Evolutionary conservation across 306 rosid genomes (phyloP).

Genomic region (Vigna reflexopilosa): DNA sequence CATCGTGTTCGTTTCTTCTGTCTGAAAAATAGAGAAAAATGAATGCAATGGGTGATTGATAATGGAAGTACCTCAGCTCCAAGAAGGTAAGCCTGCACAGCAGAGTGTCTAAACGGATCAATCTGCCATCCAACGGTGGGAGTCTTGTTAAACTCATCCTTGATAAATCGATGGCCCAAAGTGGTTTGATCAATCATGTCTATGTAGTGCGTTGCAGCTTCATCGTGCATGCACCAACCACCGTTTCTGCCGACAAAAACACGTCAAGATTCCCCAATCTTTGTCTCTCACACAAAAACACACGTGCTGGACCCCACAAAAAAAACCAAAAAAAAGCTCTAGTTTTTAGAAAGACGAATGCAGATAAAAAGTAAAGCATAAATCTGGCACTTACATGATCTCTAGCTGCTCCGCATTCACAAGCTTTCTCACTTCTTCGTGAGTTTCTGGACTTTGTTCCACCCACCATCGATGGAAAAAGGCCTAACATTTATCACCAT

Average conservation of each 20-base stretch:
- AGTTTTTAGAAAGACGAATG: too few species aligned
- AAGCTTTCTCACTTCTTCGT: constrained; percentile 66
- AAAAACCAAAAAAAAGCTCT: neutral
- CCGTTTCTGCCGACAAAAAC: constrained; percentile 68
- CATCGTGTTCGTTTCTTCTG: too few species aligned
- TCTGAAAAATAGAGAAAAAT: too few species aligned
- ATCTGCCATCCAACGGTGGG: constrained; percentile 95
- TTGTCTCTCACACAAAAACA: neutral
- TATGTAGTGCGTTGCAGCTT: constrained; percentile 82
- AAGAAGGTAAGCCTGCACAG: constrained; percentile 85
- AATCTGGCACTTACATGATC: constrained; percentile 57
- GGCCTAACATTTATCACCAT: constrained; percentile 51
- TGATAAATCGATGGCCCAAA: constrained; percentile 72
- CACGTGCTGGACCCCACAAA: neutral
- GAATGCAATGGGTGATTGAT: neutral
- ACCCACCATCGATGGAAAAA: constrained; percentile 91
- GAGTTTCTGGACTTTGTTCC: constrained; percentile 63
- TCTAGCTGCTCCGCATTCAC: constrained; percentile 74
- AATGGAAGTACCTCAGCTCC: constrained; percentile 69
- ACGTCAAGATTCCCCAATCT: neutral
- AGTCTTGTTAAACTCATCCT: constrained; percentile 62
- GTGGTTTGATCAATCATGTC: constrained; percentile 98
- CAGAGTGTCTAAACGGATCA: constrained; percentile 94
- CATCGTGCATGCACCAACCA: constrained; percentile 99
- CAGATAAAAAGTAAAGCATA: too few species aligned